A percentile compares a stretch with the other conserved stretches of the same genome.
phyloP scores from a whole-genome alignment of 371 early-diverging fungal genomes.

The Circinella umbellata region DNA sequence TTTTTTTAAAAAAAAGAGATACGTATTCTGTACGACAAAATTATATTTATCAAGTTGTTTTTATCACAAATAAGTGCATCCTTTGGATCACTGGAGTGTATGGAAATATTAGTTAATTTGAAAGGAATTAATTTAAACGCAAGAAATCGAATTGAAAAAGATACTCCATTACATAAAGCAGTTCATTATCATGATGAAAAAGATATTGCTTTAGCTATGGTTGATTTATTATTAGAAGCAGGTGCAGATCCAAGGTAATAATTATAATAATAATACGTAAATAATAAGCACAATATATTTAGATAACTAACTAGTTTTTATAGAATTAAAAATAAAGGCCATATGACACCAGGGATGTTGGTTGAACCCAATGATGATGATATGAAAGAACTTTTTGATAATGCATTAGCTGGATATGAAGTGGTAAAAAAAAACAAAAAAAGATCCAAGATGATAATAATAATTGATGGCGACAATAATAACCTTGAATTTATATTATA shows the following conservation, averaged over 20 bases:
- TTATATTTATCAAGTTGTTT: neutral
- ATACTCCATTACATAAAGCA: slow-evolving; percentile 73
- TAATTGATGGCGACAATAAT: too few relatives aligned
- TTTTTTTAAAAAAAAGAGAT: neutral
- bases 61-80: slow-evolving; percentile 48
- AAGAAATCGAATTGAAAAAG: slow-evolving; percentile 52
- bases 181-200: slow-evolving; percentile 59
- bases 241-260: slow-evolving; percentile 62
- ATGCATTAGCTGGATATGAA: slow-evolving; percentile 21
- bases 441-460: too few relatives aligned
- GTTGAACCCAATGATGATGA: slow-evolving; percentile 24
- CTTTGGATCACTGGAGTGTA: slow-evolving; percentile 59
- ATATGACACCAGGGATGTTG: slow-evolving; percentile 17
- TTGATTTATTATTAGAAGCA: slow-evolving; percentile 52
- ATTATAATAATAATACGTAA: neutral
- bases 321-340: slow-evolving; percentile 21
- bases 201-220: slow-evolving; percentile 59
- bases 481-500: neutral
- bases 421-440: slow-evolving; percentile 19
- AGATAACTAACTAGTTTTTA: neutral
- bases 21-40: neutral
- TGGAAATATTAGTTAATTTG: slow-evolving; percentile 54
- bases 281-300: neutral
- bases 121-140: slow-evolving; percentile 54
- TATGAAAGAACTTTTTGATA: slow-evolving; percentile 25